phyloP scores from a whole-genome alignment of 2,329 filamentous ascomycete species.

The Esteya vermicola region DNA sequence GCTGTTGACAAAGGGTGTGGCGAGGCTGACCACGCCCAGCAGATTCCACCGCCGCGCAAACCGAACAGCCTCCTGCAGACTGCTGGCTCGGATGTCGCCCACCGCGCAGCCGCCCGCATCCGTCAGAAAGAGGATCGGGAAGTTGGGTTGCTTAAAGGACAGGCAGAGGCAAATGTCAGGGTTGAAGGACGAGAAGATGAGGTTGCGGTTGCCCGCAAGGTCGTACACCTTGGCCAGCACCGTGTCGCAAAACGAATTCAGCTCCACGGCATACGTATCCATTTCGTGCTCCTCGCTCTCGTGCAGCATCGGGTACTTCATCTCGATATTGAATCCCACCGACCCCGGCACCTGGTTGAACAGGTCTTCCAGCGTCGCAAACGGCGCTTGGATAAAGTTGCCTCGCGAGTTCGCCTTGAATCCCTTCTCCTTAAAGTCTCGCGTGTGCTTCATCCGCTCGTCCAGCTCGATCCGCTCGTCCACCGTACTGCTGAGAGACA shows the following conservation, averaged over 20 bases:
- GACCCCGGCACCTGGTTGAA: slow-evolving; percentile 70
- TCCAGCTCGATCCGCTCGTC: slow-evolving; percentile 25
- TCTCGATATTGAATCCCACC: slow-evolving; percentile 95
- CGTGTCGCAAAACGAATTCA: slow-evolving; percentile 93
- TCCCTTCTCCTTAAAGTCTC: slow-evolving; percentile 86
- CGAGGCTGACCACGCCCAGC: slow-evolving; percentile 78
- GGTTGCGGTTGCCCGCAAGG: slow-evolving; percentile 64
- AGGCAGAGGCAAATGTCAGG: slow-evolving; percentile 90
- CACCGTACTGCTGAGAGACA: slow-evolving; percentile 26
- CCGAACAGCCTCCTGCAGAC: slow-evolving; percentile 85
- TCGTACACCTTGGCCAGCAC: slow-evolving; percentile 86
- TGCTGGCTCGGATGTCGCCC: slow-evolving; percentile 79
- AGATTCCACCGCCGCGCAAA: slow-evolving; percentile 94
- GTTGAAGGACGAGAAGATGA: slow-evolving; percentile 96
- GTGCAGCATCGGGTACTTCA: slow-evolving; percentile 94
- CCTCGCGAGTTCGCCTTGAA: slow-evolving; percentile 93
- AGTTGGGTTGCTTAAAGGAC: slow-evolving; percentile 93
- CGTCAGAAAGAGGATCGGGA: slow-evolving; percentile 86
- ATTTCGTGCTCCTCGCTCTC: slow-evolving; percentile 93
- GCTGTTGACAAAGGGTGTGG: slow-evolving; percentile 76
- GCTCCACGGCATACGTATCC: slow-evolving; percentile 89
- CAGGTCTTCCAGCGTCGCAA: slow-evolving; percentile 87
- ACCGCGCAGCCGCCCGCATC: slow-evolving; percentile 73
- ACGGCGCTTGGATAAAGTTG: slow-evolving; percentile 89
- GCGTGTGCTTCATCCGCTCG: slow-evolving; percentile 93